phyloP scores from a whole-genome alignment of 345 rosid species.

The Barbarea vulgaris region DNA sequence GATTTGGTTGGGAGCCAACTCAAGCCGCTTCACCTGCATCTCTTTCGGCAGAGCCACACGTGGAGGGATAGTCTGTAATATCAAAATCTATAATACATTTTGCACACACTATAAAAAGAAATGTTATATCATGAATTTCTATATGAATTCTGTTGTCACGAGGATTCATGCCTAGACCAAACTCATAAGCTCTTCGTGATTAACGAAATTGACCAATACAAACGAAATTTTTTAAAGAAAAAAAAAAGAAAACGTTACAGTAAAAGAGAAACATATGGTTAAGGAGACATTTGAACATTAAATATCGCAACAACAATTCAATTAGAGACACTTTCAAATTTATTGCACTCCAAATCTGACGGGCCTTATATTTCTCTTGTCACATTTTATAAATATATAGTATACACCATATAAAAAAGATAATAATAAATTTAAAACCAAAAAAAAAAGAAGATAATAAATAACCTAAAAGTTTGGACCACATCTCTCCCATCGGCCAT shows the following conservation, averaged over 20 bases:
- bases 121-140: neutral
- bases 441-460: no score
- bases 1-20: conserved; percentile 36
- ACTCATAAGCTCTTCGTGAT: conserved; percentile 25
- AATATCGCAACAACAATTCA: conserved; percentile 9
- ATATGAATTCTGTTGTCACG: conserved; percentile 19
- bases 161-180: neutral
- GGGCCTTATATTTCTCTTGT: conserved; percentile 16
- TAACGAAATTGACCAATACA: conserved; percentile 24
- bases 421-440: no score
- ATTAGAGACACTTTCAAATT: conserved; percentile 1
- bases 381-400: conserved; percentile 6
- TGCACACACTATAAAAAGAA: neutral
- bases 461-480: conserved; percentile 19
- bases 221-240: no score
- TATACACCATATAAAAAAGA: no score
- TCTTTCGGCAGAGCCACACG: conserved; percentile 37
- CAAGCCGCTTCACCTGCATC: conserved; percentile 30
- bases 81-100: neutral
- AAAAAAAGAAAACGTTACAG: neutral
- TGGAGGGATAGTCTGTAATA: conserved; percentile 22
- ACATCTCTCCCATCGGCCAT: conserved; percentile 10
- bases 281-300: conserved; percentile 16
- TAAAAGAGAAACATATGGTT: conserved; percentile 12
- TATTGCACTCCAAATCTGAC: conserved; percentile 12